Evolutionary conservation across 345 rosid species (phyloP).

Genomic region (Triadica sebifera): DNA sequence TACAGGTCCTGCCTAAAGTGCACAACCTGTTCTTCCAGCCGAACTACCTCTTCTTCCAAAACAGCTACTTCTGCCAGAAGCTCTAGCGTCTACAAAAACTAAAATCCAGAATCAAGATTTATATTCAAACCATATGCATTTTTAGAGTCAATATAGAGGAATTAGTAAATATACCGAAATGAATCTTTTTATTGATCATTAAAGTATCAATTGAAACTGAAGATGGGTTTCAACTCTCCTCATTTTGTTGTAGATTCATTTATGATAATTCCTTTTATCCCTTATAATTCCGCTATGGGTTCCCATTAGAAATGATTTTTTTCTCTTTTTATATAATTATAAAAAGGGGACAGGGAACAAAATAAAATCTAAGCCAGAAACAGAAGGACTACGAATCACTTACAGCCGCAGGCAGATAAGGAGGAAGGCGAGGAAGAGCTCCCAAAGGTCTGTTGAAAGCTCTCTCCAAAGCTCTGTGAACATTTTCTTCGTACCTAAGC

Average conservation of each 20-base stretch:
- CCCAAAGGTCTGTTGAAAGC: conserved; percentile 86
- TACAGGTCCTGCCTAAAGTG: conserved; percentile 66
- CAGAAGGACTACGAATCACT: conserved; percentile 32
- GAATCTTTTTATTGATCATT: no score
- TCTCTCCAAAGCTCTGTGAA: conserved; percentile 85
- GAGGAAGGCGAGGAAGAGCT: conserved; percentile 92
- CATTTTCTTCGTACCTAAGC: conserved; percentile 77
- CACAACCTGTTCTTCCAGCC: conserved; percentile 80
- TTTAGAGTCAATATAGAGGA: background rate
- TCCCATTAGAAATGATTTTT: background rate
- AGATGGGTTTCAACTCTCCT: background rate
- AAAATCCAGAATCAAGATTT: conserved; percentile 23
- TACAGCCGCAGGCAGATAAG: conserved; percentile 77
- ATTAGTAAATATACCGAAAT: background rate
- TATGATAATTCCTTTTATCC: background rate
- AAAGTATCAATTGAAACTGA: background rate
- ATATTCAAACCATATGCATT: conserved; percentile 1
- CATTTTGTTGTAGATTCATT: background rate
- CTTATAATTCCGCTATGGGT: background rate
- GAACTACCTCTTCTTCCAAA: conserved; percentile 78
- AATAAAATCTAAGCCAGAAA: background rate
- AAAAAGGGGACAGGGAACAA: no score
- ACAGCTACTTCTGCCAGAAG: conserved; percentile 97
- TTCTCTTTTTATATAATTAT: no score
- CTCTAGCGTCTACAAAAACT: conserved; percentile 59